Evolutionary conservation across 2,329 filamentous ascomycete genomes (phyloP).

Genomic region (Cladosporium sp.): DNA sequence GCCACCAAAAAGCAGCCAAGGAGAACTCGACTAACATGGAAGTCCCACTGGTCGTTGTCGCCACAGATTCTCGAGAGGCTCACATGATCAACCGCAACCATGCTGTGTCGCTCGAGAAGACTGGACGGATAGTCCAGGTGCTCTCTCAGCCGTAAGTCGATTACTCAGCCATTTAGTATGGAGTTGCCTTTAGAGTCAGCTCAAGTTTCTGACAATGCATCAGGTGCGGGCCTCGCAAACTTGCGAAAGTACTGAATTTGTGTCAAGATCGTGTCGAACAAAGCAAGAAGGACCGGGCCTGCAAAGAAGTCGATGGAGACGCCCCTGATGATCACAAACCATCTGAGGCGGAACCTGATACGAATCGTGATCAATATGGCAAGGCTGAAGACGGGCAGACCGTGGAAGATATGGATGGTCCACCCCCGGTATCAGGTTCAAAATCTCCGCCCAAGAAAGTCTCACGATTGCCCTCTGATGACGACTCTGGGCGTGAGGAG

Average conservation of each 20-base stretch:
- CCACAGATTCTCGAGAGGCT: constrained; percentile 36
- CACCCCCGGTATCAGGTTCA: background rate
- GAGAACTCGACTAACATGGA: constrained; percentile 6
- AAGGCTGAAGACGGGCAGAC: background rate
- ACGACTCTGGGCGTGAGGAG: background rate
- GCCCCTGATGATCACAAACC: background rate
- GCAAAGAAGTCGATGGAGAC: background rate
- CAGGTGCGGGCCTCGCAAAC: constrained; percentile 41
- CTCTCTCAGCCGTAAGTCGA: constrained; percentile 33
- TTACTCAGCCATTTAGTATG: too few relatives aligned
- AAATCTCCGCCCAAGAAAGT: background rate
- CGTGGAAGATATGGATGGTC: background rate
- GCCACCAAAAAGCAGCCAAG: constrained; percentile 11
- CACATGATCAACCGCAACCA: constrained; percentile 25
- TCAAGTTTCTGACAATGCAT: background rate
- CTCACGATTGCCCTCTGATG: background rate
- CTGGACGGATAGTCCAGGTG: constrained; percentile 34
- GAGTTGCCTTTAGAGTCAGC: background rate
- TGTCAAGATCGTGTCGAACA: constrained; percentile 28
- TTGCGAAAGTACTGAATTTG: constrained; percentile 38
- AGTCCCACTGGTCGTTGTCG: constrained; percentile 38
- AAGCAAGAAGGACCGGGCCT: constrained; percentile 19
- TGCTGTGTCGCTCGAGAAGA: constrained; percentile 20
- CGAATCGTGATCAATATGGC: background rate
- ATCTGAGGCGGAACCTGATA: background rate